These are phyloP conservation scores for Lipomyces yarrowii DNA, from an alignment of 1,139 yeast species.

Conservation along the genomic window DNA sequence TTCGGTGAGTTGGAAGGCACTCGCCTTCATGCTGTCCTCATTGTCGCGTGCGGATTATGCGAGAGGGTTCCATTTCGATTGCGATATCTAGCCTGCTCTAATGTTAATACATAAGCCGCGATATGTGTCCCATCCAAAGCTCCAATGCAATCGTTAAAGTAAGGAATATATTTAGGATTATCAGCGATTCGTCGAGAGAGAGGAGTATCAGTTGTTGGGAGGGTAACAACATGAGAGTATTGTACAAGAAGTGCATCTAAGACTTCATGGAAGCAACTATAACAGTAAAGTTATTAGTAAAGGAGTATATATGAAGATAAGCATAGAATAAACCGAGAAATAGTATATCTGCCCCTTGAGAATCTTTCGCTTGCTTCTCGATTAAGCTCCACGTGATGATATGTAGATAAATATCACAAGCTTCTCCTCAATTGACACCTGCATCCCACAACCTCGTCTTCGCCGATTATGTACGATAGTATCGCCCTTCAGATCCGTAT, in stretches of 20 bases:
- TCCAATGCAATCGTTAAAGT: neutral
- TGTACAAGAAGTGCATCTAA: neutral
- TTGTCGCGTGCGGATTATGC: too few species aligned
- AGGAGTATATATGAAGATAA: neutral
- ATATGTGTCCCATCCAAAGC: neutral
- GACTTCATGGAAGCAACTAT: neutral
- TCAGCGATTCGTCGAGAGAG: too few species aligned
- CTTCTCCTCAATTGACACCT: neutral
- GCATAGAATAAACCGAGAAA: neutral
- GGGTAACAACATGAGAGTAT: neutral
- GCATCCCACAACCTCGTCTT: neutral
- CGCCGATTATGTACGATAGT: neutral
- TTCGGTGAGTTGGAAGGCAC: too few species aligned
- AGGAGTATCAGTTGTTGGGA: neutral
- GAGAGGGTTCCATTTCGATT: neutral
- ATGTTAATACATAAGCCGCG: neutral
- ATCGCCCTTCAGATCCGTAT: neutral
- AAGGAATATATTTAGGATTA: neutral
- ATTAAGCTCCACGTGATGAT: neutral
- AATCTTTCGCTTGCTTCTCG: neutral
- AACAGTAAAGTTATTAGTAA: neutral
- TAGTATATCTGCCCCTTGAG: neutral
- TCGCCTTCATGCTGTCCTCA: too few species aligned
- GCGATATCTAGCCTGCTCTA: neutral
- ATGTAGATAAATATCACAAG: neutral